Evolutionary conservation across 2,329 filamentous ascomycete genomes (phyloP).

Genomic region (Phialophora expanda): DNA sequence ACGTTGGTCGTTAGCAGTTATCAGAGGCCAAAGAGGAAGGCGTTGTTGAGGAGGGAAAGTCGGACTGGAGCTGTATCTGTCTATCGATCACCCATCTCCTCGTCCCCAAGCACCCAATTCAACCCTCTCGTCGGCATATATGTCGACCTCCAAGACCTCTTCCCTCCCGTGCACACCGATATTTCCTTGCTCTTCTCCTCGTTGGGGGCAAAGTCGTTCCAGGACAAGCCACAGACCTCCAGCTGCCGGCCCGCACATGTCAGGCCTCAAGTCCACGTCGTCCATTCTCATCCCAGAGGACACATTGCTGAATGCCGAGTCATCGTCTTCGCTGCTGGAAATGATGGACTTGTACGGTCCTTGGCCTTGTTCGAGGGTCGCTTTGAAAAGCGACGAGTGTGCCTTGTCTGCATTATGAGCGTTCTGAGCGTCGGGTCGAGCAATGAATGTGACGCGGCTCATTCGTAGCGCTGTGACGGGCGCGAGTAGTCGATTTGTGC

Average conservation of each 20-base stretch:
- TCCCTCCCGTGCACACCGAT: conserved; percentile 36
- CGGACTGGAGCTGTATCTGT: background rate
- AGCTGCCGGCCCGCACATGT: conserved; percentile 50
- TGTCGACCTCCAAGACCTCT: conserved; percentile 47
- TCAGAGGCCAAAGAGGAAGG: background rate
- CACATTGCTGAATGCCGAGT: conserved; percentile 75
- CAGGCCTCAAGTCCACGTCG: conserved; percentile 75
- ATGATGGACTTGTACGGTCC: conserved; percentile 71
- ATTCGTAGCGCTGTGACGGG: conserved; percentile 59
- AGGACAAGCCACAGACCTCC: conserved; percentile 79
- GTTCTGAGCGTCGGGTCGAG: conserved; percentile 49
- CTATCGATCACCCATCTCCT: conserved; percentile 27
- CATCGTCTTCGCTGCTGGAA: conserved; percentile 57
- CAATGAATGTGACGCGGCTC: conserved; percentile 66
- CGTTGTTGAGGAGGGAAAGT: background rate
- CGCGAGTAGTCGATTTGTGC: conserved; percentile 60
- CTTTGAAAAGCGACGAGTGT: conserved; percentile 60
- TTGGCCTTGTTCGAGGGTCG: conserved; percentile 74
- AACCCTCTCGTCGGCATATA: conserved; percentile 51
- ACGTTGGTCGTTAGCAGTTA: background rate
- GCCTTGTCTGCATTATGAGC: conserved; percentile 23
- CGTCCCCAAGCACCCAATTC: conserved; percentile 44
- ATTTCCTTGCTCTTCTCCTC: conserved; percentile 45
- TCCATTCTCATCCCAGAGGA: conserved; percentile 69
- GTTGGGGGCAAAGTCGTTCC: conserved; percentile 64